Base-by-base conservation (phyloP, 164 flowering plant species). In the Taxillus chinensis region DNA sequence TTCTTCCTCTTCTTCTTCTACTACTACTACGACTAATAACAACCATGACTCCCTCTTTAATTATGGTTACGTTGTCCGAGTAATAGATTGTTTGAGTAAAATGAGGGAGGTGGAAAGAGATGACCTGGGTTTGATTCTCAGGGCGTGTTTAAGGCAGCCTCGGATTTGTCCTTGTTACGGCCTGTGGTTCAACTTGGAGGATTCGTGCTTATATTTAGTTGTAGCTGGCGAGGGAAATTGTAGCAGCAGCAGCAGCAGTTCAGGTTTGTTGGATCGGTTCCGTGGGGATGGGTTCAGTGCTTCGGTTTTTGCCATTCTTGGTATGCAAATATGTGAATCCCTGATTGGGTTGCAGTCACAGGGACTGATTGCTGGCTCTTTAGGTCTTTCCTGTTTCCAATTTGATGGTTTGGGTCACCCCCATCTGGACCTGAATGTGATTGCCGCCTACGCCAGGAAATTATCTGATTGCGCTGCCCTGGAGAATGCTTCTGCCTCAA, bases 301-400 rank as follows among this genome's bases (percentile, higher is more conserved):
- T 53, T 55, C 61, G 41, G 57, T 68, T 54, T 82, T 83, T 68
- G 80, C 77, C 2, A 49, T 72, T 69, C 65, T 79, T 16, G 84
- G 82, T 52, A 64, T 83, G 80, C 89, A 85, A 61, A 57, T 85
- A 37, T 88, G 90, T 68, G 92, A 90, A 63, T 77, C 80, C 5
- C 45, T 90, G 68, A 73, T 73, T 53, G 66, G 65, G 55, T 71
- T 93, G 70, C 86, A 83, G 69, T 71, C 70, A 0, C 78, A 80
- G 68, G 85, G 87, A 41, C 43, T 90, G 14, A 67, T 76, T 62
- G 38, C 73, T 42, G 97, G 98, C 5, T 82, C 78, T 71, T 70
- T 85, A 55, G 71, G 75, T 12, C 39, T 62, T 38, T 74, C 83
- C 0, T 84, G 86, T 70, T 74, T 93, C 67, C 16, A 64, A n/a